Base-by-base conservation (phyloP, 2,329 filamentous ascomycete genomes). In the Elsinoe perseae region DNA sequence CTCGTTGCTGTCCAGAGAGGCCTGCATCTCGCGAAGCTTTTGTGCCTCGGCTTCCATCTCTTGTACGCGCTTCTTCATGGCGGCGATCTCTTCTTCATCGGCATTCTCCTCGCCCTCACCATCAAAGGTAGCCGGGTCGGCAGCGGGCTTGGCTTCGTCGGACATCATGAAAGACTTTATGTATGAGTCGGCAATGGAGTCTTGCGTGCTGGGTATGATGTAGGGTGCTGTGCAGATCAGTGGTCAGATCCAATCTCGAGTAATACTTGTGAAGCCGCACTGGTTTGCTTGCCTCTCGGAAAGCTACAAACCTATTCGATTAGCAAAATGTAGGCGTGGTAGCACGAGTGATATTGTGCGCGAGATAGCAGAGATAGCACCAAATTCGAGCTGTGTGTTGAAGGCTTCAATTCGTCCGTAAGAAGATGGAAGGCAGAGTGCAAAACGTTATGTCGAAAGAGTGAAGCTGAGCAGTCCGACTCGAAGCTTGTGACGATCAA, bases 1-100 rank as follows among this genome's bases (percentile, higher is more conserved):
- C 61, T 83, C 85, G 66, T 93, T 87, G 69, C 91, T 84, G 70
- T 97, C 92, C 60, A 97, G 80, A 55, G 64, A 78, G 14, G 76
- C 77, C 43, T 81, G 77, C 74, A 82, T 76, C 7, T 75, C 72
- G 27, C 77, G 77, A 7, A 85, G 73, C 63, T 78, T 78, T 4
- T 73, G 69, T 1, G 75, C 79, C 63, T 85, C 81, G 20, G 83
- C 76, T 57, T 82, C 76, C 62, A 85, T 78, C 65, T 77, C 75
- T 64, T 76, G 72, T 20, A 78, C 75, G 64, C 75, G 75, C 66
- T 75, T 73, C 68, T 77, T 77, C 76, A 78, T 78, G 18, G 74
- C 74, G 21, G 70, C 69, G 59, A 78, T 77, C 62, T 71, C 69
- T 54, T 70, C 69, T 58, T 71, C 68, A 50, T 70, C 68, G 57